Evolutionary conservation across 345 rosid genomes (phyloP).

Genomic region (Citrus australasica): DNA sequence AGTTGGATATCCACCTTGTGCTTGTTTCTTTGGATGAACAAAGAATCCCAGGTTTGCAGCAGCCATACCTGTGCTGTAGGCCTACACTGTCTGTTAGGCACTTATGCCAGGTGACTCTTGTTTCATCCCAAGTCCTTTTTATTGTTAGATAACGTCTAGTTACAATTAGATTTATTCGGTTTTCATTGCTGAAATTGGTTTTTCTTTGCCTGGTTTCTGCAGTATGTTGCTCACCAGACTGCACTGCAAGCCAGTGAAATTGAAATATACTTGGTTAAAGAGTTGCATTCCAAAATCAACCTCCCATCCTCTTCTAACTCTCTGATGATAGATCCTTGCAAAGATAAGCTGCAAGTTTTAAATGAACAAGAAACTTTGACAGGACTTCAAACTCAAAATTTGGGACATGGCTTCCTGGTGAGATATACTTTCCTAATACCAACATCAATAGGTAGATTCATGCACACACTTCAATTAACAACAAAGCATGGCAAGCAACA

Average conservation of each 20-base stretch:
- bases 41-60: constrained; percentile 39
- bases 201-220: constrained; percentile 5
- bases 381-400: constrained; percentile 22
- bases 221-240: constrained; percentile 52
- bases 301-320: constrained; percentile 8
- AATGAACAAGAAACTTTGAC: constrained; percentile 40
- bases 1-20: constrained; percentile 42
- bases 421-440: constrained; percentile 11
- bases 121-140: background rate
- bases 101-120: constrained; percentile 34
- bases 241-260: constrained; percentile 38
- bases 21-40: constrained; percentile 43
- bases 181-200: background rate
- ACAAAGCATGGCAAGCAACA: background rate
- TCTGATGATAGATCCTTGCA: constrained; percentile 19
- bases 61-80: constrained; percentile 46
- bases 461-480: background rate
- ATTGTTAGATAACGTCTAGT: background rate
- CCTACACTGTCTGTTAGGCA: constrained; percentile 38
- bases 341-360: constrained; percentile 35
- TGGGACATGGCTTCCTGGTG: constrained; percentile 37
- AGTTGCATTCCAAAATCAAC: constrained; percentile 21
- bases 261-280: constrained; percentile 38
- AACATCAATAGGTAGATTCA: background rate
- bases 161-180: background rate